Conservation (phyloP, 305 asterid species). For the Solanum hybrid region DNA sequence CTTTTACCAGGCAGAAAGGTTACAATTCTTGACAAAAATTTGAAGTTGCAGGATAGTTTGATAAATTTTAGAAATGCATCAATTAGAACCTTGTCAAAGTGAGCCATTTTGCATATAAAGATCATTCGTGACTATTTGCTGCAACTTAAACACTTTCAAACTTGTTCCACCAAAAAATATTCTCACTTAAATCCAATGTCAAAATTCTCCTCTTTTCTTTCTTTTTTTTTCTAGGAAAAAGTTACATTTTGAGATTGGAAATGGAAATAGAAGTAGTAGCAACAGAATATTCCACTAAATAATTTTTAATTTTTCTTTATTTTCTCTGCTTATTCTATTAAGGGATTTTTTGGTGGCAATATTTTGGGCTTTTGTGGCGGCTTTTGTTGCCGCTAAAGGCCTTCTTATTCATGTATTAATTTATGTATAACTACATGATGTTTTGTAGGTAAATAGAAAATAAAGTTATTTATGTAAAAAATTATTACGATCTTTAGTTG, state of each 20-base stretch:
- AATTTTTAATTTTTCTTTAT: background rate
- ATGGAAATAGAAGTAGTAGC: background rate
- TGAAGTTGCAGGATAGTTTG: background rate
- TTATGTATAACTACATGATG: too few species aligned
- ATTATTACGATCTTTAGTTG: background rate
- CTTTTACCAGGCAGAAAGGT: background rate
- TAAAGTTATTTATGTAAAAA: too few species aligned
- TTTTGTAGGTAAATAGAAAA: too few species aligned
- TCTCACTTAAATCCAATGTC: background rate
- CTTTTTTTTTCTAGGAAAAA: background rate
- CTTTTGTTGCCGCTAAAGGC: too few species aligned
- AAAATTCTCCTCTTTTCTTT: background rate
- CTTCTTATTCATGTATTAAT: background rate
- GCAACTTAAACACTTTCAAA: background rate
- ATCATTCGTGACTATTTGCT: background rate
- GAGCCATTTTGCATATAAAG: background rate
- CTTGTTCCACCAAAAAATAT: background rate
- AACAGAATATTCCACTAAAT: background rate
- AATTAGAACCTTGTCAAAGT: background rate
- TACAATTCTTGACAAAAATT: background rate
- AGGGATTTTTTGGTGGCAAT: background rate
- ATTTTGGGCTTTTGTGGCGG: too few species aligned
- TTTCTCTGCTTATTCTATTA: background rate
- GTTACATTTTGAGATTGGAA: background rate
- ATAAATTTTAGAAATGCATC: background rate